These are phyloP conservation scores for Chiua virens DNA, from an alignment of 768 basidiomycete species.

Conservation along the genomic window DNA sequence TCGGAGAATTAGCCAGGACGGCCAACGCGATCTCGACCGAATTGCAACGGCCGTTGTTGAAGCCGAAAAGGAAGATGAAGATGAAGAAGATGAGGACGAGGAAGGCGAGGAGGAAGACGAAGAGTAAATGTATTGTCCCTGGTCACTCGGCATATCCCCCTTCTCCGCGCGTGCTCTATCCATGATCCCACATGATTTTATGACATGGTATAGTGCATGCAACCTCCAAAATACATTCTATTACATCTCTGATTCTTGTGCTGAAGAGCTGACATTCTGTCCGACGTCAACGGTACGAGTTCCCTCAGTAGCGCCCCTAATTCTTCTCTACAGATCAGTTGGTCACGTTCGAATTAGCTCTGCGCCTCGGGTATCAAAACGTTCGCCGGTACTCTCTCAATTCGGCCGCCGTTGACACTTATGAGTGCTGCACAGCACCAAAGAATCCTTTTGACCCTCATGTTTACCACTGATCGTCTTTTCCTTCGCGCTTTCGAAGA, in stretches of 20 bases:
- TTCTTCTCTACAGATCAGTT: no score
- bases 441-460: not conserved
- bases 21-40: slow-evolving; percentile 92
- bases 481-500: slow-evolving; percentile 21
- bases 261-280: not conserved
- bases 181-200: slow-evolving; percentile 22
- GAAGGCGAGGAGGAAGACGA: slow-evolving; percentile 61
- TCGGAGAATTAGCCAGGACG: slow-evolving; percentile 94
- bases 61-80: slow-evolving; percentile 68
- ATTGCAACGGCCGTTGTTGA: slow-evolving; percentile 90
- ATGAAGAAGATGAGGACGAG: slow-evolving; percentile 72
- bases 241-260: slow-evolving; percentile 7
- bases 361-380: no score
- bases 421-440: no score
- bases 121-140: slow-evolving; percentile 25
- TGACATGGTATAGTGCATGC: slow-evolving; percentile 45
- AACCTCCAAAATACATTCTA: slow-evolving; percentile 30
- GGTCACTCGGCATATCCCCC: slow-evolving; percentile 17
- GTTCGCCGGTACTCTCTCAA: not conserved
- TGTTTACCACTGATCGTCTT: slow-evolving; percentile 28
- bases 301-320: no score
- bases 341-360: no score
- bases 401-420: no score
- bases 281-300: not conserved
- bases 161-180: slow-evolving; percentile 19